These are phyloP conservation scores for Cladophialophora chaetospira DNA, from an alignment of 2,329 filamentous ascomycete species.

Conservation along the genomic window DNA sequence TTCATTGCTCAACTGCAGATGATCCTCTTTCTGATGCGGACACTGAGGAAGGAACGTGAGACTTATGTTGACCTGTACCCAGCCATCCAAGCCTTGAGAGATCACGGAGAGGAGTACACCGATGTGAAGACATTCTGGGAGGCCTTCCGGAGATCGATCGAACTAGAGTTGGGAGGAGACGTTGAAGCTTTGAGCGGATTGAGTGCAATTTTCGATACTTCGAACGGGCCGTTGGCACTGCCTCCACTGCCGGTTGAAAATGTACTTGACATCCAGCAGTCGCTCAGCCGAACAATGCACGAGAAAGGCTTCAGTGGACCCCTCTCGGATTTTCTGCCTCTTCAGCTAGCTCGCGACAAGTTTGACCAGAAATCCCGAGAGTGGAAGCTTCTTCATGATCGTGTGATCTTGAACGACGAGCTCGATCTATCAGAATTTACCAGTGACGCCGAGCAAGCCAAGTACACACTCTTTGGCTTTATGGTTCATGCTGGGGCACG, in stretches of 20 bases:
- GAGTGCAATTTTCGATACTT: constrained; percentile 52
- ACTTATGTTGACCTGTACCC: constrained; percentile 46
- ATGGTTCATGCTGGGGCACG: constrained; percentile 62
- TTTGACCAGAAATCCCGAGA: constrained; percentile 57
- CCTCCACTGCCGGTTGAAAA: constrained; percentile 42
- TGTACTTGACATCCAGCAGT: constrained; percentile 42
- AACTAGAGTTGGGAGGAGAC: constrained; percentile 54
- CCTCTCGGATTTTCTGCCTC: constrained; percentile 53
- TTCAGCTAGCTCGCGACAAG: constrained; percentile 60
- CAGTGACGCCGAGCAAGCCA: constrained; percentile 39
- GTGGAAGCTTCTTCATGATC: constrained; percentile 60
- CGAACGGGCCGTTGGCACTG: constrained; percentile 23
- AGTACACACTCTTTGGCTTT: constrained; percentile 62
- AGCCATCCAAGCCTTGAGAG: constrained; percentile 45
- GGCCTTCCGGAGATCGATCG: constrained; percentile 52
- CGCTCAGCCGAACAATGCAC: constrained; percentile 21
- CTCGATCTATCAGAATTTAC: constrained; percentile 48
- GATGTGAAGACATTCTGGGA: constrained; percentile 61
- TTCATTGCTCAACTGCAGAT: constrained; percentile 55
- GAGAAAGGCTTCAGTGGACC: constrained; percentile 23
- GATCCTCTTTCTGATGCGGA: constrained; percentile 54
- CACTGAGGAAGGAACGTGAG: constrained; percentile 42
- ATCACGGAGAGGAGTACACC: constrained; percentile 48
- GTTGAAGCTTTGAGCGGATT: constrained; percentile 42
- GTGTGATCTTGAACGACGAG: constrained; percentile 58